Base-by-base conservation (phyloP, 805 yeast species). In the Maudiozyma saulgeensis region DNA sequence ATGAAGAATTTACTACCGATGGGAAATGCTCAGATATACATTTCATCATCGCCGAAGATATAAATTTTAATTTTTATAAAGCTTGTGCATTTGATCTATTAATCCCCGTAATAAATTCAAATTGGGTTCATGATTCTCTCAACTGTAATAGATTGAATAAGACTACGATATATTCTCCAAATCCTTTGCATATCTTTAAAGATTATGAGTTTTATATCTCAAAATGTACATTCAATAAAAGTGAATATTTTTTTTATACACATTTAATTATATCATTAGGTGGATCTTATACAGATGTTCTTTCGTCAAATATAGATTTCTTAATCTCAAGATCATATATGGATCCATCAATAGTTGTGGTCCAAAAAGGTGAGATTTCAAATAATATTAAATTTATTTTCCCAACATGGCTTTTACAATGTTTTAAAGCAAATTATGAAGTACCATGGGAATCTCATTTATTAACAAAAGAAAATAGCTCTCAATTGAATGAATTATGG, bases 351-450 rank as follows among this genome's bases (percentile, higher is more conserved):
- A 72, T 79, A 35, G 70, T 77, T 21, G 87, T 87, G 1, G 69
- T 73, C 2, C 68, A 72, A 45, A 57, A 68, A 34, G 64, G 67
- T 25, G 41, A 38, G 2, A 68, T 67, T 1, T 45, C 47, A 26
- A 63, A 34, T 28, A 12, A 25, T 2, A 46, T 49, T 39, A 72
- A 75, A 45, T 73, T 82, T 15, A 91, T 89, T 4, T 69, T 75
- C 2, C 93, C 96, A 0, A 78, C 79, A 25, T 90, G 96, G 96
- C 66, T 90, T n/a, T 82, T 81, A 49, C 84, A 80, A 51, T 82
- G 89, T 59, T 68, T 84, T 52, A 77, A 74, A 47, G 61, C 40
- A 19, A 19, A 19, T 13, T 25, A 25, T 6, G 9, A 7, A 18
- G 18, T 18, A 43, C 15, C 35, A 11, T n/a, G 9, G 13, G 28